Base-by-base conservation (phyloP, 495 filamentous ascomycete species). In the Aspergillus ostianus region DNA sequence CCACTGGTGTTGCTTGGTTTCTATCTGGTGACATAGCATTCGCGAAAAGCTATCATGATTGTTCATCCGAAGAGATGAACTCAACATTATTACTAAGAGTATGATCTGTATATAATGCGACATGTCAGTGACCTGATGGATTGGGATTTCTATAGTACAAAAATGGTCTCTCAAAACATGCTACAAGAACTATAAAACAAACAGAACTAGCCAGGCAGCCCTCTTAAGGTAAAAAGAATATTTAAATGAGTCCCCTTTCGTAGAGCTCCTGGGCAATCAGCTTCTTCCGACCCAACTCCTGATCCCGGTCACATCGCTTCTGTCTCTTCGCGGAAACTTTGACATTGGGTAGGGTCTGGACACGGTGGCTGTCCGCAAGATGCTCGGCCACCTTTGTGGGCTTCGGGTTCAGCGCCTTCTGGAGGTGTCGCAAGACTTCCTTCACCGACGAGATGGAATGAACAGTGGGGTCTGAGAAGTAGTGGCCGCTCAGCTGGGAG, bases 201-300 rank as follows among this genome's bases (percentile, higher is more conserved):
- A 10, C 36, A 41, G 36, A 12, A 15, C 36, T 41, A 6, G 15
- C 15, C 36, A 41, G 13, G 10, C 10, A 13, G 36, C 8, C 12
- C 0, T 17, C 9, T 6, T 47, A 46, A 4, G 18, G 17, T 15
- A 47, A 1, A 26, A 56, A 32, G 10, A 21, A 50, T 47, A 59
- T 56, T 26, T 60, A 46, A 30, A 73, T 56, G 27, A 92, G 72
- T 6, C 84, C 85, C 53, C 85, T 77, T 62, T 82, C 77, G 66
- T 82, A 74, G 47, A 96, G 80, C 75, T 89, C 88, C 68, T 84
- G 68, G 67, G 90, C 83, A 67, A 96, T 92, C 29, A 92, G 65
- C 84, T 96, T 94, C 86, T 87, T 91, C 63, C 93, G 83, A 6
- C 93, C 93, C 23, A 93, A 64, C 61, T 83, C 82, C 69, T 83